phyloP scores from a whole-genome alignment of 495 filamentous ascomycete species.

The Cenococcum geophilum region DNA sequence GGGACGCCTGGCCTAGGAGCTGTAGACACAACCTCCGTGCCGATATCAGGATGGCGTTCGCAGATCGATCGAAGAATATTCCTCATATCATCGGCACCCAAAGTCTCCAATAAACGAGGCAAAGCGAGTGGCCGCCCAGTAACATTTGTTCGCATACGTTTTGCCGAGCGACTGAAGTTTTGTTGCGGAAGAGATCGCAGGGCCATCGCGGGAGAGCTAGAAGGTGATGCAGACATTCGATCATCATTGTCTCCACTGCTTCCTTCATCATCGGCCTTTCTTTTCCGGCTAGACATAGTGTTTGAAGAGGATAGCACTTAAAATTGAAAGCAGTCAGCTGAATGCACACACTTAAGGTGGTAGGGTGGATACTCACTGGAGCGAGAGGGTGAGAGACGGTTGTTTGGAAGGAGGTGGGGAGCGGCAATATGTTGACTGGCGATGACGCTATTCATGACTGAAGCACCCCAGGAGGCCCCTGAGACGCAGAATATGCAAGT shows the following conservation, averaged over 20 bases:
- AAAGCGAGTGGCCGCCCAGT: constrained; percentile 74
- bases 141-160: constrained; percentile 60
- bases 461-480: constrained; percentile 8
- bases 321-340: not conserved
- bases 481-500: constrained; percentile 12
- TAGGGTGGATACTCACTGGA: constrained; percentile 50
- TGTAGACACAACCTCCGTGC: constrained; percentile 72
- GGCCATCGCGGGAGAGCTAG: constrained; percentile 66
- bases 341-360: not conserved
- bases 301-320: constrained; percentile 26
- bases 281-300: constrained; percentile 60
- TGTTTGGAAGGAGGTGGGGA: constrained; percentile 67
- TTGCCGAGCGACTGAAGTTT: constrained; percentile 44
- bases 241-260: constrained; percentile 52
- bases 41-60: constrained; percentile 76
- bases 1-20: constrained; percentile 79
- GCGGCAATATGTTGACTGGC: constrained; percentile 56
- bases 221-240: constrained; percentile 82
- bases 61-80: constrained; percentile 79
- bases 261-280: constrained; percentile 77
- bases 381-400: constrained; percentile 63
- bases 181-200: constrained; percentile 56
- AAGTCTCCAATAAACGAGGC: constrained; percentile 80
- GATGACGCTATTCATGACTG: constrained; percentile 57
- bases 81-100: constrained; percentile 75